These are phyloP conservation scores for Solanum microdontum DNA, from an alignment of 257 asterid species.

Conservation along the genomic window DNA sequence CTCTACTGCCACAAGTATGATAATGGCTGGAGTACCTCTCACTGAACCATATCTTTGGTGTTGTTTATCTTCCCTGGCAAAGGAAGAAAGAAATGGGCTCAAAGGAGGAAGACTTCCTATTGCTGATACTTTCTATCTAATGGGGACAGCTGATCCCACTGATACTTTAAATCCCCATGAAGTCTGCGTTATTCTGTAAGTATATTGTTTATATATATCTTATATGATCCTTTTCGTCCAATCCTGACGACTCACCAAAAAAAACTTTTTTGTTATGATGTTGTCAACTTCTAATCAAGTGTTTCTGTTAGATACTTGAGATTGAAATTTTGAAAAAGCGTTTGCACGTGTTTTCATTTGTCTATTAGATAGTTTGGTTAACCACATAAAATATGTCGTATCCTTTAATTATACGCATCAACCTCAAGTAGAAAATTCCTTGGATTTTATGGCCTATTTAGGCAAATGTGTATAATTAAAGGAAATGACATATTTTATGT, in stretches of 20 bases:
- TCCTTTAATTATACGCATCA: background rate
- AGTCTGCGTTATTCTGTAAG: slow-evolving; percentile 86
- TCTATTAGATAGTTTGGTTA: background rate
- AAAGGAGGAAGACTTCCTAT: slow-evolving; percentile 58
- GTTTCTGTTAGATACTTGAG: background rate
- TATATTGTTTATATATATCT: background rate
- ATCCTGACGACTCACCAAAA: background rate
- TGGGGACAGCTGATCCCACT: slow-evolving; percentile 91
- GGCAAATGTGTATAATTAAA: background rate
- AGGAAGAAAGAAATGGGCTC: slow-evolving; percentile 26
- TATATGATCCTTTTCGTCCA: background rate
- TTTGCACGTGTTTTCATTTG: background rate
- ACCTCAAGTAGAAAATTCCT: background rate
- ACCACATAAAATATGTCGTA: background rate
- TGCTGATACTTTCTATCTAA: slow-evolving; percentile 64
- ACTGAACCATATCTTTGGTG: slow-evolving; percentile 59
- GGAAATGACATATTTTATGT: background rate
- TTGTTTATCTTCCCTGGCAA: slow-evolving; percentile 36
- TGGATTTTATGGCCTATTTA: background rate
- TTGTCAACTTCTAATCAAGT: background rate
- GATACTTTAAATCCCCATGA: slow-evolving; percentile 41
- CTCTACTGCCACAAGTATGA: slow-evolving; percentile 51
- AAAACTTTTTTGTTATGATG: background rate
- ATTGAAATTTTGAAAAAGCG: background rate
- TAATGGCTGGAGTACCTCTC: slow-evolving; percentile 57